Evolutionary conservation across 1,284 basidiomycete genomes (phyloP), one percentile per base, ranked within the genome.

Genomic region (Microbotryomycetes sp.): DNA sequence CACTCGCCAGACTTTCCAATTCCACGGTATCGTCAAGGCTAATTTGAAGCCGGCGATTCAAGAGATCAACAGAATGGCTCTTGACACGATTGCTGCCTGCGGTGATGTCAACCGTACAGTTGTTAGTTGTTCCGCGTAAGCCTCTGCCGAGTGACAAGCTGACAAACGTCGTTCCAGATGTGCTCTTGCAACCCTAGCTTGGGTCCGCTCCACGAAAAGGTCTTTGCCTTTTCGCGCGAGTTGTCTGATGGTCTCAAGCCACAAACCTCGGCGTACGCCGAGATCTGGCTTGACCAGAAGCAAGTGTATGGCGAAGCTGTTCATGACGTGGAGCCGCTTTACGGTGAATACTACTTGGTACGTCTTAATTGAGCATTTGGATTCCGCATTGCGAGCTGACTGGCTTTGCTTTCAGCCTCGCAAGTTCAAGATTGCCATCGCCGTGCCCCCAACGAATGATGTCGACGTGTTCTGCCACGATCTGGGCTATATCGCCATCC

Each of bases 271-370:
- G 94, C 96, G 2, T 98, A 99, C 77, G 92, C 97, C 75, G 96
- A 98, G 78, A 97, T 98, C 70, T 98, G 96, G 94, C 81, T 97
- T 56, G 91, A 97, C 80, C 90, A 93, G 79, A 93, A 96, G 79
- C 79, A 93, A 68, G 85, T 97, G 35, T 88, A 87, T 21, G 91
- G 91, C 27, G 91, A 91, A 48, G 90, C 91, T 1, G 76, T 96
- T 65, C 87, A 91, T 76, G 96, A 98, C 77, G 84, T 89, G 68
- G 94, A 99, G 78, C 94, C 96, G 1, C 78, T 97, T 18, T 99
- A 98, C 75, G 96, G 96, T 50, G 88, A 91, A 70, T 94, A 91
- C 78, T 98, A 99, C 78, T 81, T 99, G 31, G 94, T 96, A 48
- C 84, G 94, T 75, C n/a, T 24, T 29, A 29, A 52, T 29, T 28